Evolutionary conservation across 306 rosid species (phyloP), one percentile per base, ranked within the genome.

Genomic region (Rubus parviflorus): DNA sequence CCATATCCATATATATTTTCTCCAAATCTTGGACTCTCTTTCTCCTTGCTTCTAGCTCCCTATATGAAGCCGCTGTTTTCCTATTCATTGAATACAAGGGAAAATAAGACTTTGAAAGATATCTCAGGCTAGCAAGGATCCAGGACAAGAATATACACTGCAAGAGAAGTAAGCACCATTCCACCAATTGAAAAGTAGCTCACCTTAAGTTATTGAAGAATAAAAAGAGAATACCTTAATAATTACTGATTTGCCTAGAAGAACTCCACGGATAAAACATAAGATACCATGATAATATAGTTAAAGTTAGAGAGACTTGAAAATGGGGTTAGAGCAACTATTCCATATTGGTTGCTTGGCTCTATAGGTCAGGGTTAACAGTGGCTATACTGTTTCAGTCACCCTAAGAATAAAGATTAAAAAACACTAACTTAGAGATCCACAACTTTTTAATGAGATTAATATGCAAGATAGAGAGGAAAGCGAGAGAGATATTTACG

Each of bases 1-100:
- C 70, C 97, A 92, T 94, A 68, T 92, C 96, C 85, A 49, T 75
- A 86, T 83, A 89, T 43, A 94, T 75, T 78, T 88, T 90, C 87
- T 92, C 93, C 80, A 92, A 76, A 60, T 87, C 87, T 45, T 73
- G 69, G 62, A 84, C 89, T 80, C 97, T 86, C 64, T 8, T 73
- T 74, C 53, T 92, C 90, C 96, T 92, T 71, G 87, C 93, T 82
- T 90, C 93, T 58, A 90, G 76, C 74, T 82, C 90, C 77, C 53
- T 80, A 42, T 91, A 88, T 30, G 97, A 90, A 42, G 83, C 56
- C n/a, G 45, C 87, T 57, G 84, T 90, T 86, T 84, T 86, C 84
- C 98, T 90, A 77, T 48, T 38, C 78, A 62, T 48, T 35, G 52
- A 65, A 71, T 5, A 43, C 19, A 41, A 15, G 15, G 41, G 23